Percentiles rank a stretch among this genome's conserved stretches.
These are phyloP conservation scores for Catunica adiposa DNA, from an alignment of 2,329 filamentous ascomycete species.

Conservation along the genomic window DNA sequence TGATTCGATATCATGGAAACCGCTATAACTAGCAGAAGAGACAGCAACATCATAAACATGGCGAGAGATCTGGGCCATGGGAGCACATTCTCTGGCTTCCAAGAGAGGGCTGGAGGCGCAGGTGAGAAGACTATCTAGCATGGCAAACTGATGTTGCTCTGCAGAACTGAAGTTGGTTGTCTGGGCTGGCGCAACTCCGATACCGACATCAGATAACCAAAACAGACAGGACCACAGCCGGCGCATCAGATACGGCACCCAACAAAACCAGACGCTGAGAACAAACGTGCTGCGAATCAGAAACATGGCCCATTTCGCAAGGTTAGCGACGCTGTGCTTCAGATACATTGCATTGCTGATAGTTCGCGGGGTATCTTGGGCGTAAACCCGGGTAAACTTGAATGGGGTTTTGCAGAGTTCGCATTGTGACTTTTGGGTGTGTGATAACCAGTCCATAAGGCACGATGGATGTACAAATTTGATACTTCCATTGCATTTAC, in stretches of 20 bases:
- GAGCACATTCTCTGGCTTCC: constrained; percentile 1
- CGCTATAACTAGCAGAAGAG: constrained; percentile 1
- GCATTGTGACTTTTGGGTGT: constrained; percentile 98
- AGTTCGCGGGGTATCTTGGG: constrained; percentile 75
- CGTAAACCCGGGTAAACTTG: constrained; percentile 94
- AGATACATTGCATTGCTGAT: constrained; percentile 70
- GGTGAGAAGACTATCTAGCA: constrained; percentile 14
- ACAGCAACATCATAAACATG: constrained; percentile 9
- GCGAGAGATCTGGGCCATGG: constrained; percentile 9
- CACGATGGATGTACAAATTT: constrained; percentile 97
- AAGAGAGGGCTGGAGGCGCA: constrained; percentile 21
- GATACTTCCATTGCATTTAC: constrained; percentile 98
- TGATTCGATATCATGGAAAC: background rate
- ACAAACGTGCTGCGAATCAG: constrained; percentile 71
- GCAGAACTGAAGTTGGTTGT: background rate
- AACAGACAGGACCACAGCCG: constrained; percentile 87
- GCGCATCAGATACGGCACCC: constrained; percentile 80
- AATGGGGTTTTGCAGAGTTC: constrained; percentile 98
- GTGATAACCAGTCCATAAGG: constrained; percentile 95
- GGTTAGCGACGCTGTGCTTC: constrained; percentile 59
- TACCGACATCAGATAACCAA: constrained; percentile 74
- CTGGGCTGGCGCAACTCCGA: constrained; percentile 18
- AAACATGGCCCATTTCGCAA: constrained; percentile 52
- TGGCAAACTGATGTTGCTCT: constrained; percentile 4
- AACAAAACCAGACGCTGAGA: constrained; percentile 69